phyloP scores from a whole-genome alignment of 352 stramenopile genomes.

The Pelagophyceae sp. region DNA sequence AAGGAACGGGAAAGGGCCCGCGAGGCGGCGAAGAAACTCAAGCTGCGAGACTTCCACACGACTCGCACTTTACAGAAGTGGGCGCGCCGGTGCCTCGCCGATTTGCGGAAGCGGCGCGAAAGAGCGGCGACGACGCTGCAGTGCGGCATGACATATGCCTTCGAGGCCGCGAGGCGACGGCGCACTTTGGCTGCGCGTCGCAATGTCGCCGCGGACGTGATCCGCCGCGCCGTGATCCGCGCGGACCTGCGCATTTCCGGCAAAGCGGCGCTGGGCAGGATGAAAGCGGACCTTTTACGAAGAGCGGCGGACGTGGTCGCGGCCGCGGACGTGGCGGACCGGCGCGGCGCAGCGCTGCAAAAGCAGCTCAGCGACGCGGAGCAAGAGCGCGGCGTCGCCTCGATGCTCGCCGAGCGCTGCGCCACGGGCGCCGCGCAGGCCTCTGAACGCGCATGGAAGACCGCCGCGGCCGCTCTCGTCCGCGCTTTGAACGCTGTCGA shows the following conservation, averaged over 20 bases:
- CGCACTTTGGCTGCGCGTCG: neutral
- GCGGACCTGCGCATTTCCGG: neutral
- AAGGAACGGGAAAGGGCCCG: neutral
- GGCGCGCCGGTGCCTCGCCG: neutral
- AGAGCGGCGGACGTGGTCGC: neutral
- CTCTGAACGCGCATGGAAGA: too few relatives aligned
- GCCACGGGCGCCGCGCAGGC: neutral
- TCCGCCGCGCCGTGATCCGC: neutral
- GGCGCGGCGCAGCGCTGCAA: neutral
- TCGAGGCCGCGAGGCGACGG: neutral
- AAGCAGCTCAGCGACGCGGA: neutral
- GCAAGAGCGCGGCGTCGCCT: constrained; percentile 8
- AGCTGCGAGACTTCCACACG: neutral
- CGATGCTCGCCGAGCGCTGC: neutral
- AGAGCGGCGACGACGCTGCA: neutral
- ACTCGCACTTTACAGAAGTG: neutral
- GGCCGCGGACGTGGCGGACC: neutral
- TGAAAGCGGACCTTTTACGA: neutral
- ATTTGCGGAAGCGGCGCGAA: neutral
- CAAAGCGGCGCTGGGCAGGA: neutral
- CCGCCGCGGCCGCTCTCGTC: too few relatives aligned
- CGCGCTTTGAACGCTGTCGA: too few relatives aligned
- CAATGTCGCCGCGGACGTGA: neutral
- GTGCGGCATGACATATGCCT: neutral
- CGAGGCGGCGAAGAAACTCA: neutral